phyloP scores from a whole-genome alignment of 2,329 filamentous ascomycete species.

The Drechmeria coniospora region DNA sequence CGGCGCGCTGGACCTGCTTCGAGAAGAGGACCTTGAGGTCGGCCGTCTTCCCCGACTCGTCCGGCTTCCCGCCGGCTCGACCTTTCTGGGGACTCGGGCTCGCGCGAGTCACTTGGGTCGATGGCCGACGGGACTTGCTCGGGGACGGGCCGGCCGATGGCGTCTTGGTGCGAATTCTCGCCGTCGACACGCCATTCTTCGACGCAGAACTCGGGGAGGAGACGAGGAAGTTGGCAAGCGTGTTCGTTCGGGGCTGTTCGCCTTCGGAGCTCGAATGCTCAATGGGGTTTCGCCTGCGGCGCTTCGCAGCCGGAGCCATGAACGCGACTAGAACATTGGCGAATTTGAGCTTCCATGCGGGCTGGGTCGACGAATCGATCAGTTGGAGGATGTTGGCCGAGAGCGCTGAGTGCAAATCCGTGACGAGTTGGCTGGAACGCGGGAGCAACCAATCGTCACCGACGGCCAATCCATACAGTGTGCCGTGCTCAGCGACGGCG shows the following conservation, averaged over 20 bases:
- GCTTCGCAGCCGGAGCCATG: conserved; percentile 44
- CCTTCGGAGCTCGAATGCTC: conserved; percentile 35
- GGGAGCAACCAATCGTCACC: too few species aligned
- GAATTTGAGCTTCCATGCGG: conserved; percentile 9
- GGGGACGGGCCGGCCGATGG: conserved; percentile 25
- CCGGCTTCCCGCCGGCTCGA: conserved; percentile 21
- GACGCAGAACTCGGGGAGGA: conserved; percentile 32
- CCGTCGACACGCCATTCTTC: conserved; percentile 15
- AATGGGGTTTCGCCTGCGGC: conserved; percentile 41
- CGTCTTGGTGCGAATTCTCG: too few species aligned
- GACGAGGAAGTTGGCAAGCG: conserved; percentile 35
- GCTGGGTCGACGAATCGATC: conserved; percentile 1
- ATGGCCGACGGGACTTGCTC: conserved; percentile 11
- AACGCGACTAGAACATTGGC: conserved; percentile 17
- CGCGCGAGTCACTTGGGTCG: conserved; percentile 13
- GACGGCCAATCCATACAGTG: too few species aligned
- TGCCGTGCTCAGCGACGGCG: too few species aligned
- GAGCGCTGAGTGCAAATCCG: too few species aligned
- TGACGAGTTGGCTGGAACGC: too few species aligned
- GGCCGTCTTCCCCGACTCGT: conserved; percentile 37
- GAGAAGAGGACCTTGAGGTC: conserved; percentile 46
- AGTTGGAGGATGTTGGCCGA: too few species aligned
- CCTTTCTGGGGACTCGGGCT: conserved; percentile 23
- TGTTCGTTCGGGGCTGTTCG: conserved; percentile 26
- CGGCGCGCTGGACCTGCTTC: conserved; percentile 38